Percentiles rank a stretch among this genome's conserved stretches.
These are phyloP conservation scores for Lachnellula subtilissima DNA, from an alignment of 2,329 filamentous ascomycete genomes.

Conservation along the genomic window DNA sequence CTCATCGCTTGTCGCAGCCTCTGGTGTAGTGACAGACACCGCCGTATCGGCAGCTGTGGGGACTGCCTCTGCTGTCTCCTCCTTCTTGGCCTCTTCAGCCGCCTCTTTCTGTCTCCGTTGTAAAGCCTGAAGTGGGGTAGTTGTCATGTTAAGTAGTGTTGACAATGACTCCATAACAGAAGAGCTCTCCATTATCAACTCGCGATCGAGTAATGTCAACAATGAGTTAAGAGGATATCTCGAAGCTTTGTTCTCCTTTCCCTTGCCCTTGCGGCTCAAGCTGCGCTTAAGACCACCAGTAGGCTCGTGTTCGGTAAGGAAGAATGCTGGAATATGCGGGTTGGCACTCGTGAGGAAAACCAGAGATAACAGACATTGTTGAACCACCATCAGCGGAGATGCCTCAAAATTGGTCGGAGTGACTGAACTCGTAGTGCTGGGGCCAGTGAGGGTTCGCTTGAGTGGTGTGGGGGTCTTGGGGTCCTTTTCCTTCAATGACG, in stretches of 20 bases:
- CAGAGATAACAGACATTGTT: constrained; percentile 85
- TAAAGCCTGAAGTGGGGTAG: constrained; percentile 74
- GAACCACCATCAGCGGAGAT: constrained; percentile 89
- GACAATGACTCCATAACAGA: constrained; percentile 92
- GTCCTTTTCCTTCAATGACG: constrained; percentile 47
- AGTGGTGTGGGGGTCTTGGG: constrained; percentile 74
- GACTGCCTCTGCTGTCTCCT: constrained; percentile 28
- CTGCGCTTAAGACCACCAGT: constrained; percentile 71
- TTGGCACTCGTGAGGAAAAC: constrained; percentile 82
- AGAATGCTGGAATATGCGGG: constrained; percentile 81
- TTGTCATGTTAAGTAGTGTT: constrained; percentile 80
- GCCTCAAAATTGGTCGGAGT: constrained; percentile 70
- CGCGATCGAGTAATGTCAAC: constrained; percentile 82
- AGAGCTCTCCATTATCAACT: constrained; percentile 95
- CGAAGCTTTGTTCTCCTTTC: constrained; percentile 74
- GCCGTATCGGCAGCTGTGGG: constrained; percentile 19
- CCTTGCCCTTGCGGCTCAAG: constrained; percentile 78
- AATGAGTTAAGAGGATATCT: constrained; percentile 92
- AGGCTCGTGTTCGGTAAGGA: constrained; percentile 90
- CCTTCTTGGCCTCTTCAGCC: constrained; percentile 48
- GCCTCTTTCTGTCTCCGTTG: constrained; percentile 79
- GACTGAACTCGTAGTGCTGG: constrained; percentile 34
- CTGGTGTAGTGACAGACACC: constrained; percentile 22
- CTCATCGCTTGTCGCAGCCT: constrained; percentile 13
- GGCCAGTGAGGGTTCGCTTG: constrained; percentile 68